Evolutionary conservation across 2,329 filamentous ascomycete species (phyloP), one percentile per base, ranked within the genome.

Genomic region (Fonsecaea pugnacius): DNA sequence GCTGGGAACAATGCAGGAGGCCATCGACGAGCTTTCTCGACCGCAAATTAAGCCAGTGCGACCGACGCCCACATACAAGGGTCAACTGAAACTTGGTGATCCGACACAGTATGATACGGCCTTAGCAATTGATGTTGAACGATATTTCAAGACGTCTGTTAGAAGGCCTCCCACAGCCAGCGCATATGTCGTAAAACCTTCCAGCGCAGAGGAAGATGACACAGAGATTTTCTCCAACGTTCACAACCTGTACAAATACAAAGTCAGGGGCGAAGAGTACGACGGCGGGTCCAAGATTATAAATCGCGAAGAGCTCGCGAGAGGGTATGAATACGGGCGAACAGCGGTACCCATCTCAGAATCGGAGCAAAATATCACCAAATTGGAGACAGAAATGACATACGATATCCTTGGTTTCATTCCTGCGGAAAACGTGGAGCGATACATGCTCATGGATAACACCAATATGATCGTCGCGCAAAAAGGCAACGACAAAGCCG

Each of bases 351-450:
- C 90, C 70, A 96, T 99, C 70, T 91, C 87, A 69, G 89, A 93
- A 70, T 90, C 90, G 0, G 94, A 99, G 72, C 85, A 89, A 75
- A 92, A 93, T 70, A 87, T 97, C 63, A 96, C 92, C n/a, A 92
- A 90, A 69, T 83, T 97, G 36, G 89, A 96, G 72, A 95, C 92
- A 0, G 77, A 80, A 9, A 88, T 90, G 64, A 84, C 85, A 7
- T 87, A 98, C 63, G 89, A 92, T 3, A 89, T 99, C 48, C 80
- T 99, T 58, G 95, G 95, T 0, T 99, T 99, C 72, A 85, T 98
- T 33, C 86, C 87, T 2, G 85, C 80, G 69, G 84, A 89, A 63
- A 88, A 89, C 76, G 90, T 91, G 43, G 89, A 96, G 63, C 88
- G 89, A 0, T 96, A 92, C 73, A 85, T 97, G 68, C 90, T 89